These are phyloP conservation scores for Trifolium subterraneum DNA, from an alignment of 306 rosid genomes.

Conservation along the genomic window DNA sequence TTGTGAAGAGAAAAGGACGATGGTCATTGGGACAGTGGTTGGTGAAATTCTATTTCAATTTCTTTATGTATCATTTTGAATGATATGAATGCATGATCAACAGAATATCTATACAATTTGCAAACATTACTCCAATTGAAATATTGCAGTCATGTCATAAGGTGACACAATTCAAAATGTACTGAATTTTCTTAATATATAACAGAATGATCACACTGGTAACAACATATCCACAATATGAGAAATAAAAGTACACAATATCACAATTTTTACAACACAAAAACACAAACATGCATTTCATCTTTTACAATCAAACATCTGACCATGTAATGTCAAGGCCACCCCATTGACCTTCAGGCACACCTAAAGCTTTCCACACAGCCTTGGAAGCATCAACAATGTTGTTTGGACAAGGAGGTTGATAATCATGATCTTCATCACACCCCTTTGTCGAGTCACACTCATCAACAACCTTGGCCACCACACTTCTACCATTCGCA, in stretches of 20 bases:
- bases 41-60: too few relatives aligned
- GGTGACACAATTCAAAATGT: background rate
- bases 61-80: too few relatives aligned
- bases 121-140: background rate
- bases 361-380: slow-evolving; percentile 48
- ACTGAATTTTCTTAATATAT: background rate
- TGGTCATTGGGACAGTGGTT: too few relatives aligned
- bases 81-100: too few relatives aligned
- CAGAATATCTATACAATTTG: background rate
- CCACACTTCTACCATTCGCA: slow-evolving; percentile 52
- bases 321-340: slow-evolving; percentile 40
- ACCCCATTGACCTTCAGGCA: slow-evolving; percentile 31
- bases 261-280: background rate
- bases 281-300: background rate
- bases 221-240: background rate
- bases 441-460: slow-evolving; percentile 63
- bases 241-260: background rate
- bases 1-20: background rate
- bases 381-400: slow-evolving; percentile 54
- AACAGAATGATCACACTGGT: background rate
- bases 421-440: slow-evolving; percentile 52
- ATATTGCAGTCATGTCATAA: background rate
- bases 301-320: slow-evolving; percentile 21
- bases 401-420: slow-evolving; percentile 55
- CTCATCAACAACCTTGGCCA: slow-evolving; percentile 59